These are phyloP conservation scores for Chalara sp. DNA, from an alignment of 2,329 filamentous ascomycete genomes.

Conservation along the genomic window DNA sequence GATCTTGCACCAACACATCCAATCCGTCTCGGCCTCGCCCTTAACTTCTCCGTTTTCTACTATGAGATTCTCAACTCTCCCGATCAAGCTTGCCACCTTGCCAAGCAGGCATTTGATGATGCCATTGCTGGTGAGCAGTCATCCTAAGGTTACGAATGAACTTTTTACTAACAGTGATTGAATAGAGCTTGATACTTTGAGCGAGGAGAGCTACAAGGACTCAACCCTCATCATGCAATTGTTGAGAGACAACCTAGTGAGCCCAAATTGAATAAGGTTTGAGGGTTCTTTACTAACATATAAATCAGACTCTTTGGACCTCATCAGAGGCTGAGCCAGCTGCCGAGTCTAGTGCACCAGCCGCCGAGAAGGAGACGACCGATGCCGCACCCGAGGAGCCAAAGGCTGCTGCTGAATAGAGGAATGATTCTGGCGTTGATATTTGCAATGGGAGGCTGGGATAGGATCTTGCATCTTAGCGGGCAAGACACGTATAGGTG, in stretches of 20 bases:
- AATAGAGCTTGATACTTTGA: slow-evolving; percentile 82
- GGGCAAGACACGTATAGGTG: slow-evolving; percentile 19
- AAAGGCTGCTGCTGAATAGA: slow-evolving; percentile 28
- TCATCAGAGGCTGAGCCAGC: slow-evolving; percentile 92
- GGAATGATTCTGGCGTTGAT: slow-evolving; percentile 25
- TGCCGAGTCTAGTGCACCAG: slow-evolving; percentile 47
- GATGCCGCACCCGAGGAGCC: slow-evolving; percentile 39
- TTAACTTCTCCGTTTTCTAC: slow-evolving; percentile 99
- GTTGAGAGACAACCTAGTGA: slow-evolving; percentile 81
- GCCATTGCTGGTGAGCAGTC: slow-evolving; percentile 64
- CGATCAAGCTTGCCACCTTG: slow-evolving; percentile 94
- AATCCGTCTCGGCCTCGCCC: slow-evolving; percentile 92
- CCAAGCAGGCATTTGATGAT: slow-evolving; percentile 98
- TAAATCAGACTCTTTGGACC: slow-evolving; percentile 86
- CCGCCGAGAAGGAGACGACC: slow-evolving; percentile 43
- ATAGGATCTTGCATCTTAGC: slow-evolving; percentile 25
- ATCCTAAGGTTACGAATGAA: background rate
- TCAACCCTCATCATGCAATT: slow-evolving; percentile 99
- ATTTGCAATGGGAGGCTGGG: slow-evolving; percentile 21
- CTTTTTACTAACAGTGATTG: background rate
- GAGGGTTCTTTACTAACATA: slow-evolving; percentile 2
- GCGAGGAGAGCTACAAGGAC: slow-evolving; percentile 97
- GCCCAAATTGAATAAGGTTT: background rate
- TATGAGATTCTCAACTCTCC: slow-evolving; percentile 99
- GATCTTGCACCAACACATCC: slow-evolving; percentile 96